Evolutionary conservation across 805 yeast genomes (phyloP).

Genomic region (Huiozyma sinensis): DNA sequence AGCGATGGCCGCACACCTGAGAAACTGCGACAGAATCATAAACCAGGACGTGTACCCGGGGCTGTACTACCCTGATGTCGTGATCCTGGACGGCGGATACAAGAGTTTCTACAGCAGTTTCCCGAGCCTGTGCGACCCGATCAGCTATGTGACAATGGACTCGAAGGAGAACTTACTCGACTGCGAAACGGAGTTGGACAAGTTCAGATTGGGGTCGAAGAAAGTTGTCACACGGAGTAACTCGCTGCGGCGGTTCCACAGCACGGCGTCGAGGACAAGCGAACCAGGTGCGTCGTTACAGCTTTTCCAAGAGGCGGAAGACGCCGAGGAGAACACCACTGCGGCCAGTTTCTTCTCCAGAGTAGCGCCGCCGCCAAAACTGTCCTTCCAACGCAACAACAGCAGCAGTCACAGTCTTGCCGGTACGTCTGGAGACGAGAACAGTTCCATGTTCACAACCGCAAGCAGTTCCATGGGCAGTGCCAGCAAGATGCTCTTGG

Average conservation of each 20-base stretch:
- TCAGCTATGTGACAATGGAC: slow-evolving; percentile 77
- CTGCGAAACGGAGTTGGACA: slow-evolving; percentile 44
- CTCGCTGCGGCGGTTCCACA: slow-evolving; percentile 15
- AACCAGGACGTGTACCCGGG: slow-evolving; percentile 72
- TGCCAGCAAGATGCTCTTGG: slow-evolving; percentile 10
- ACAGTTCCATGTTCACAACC: slow-evolving; percentile 5
- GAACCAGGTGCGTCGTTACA: not conserved
- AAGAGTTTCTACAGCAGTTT: slow-evolving; percentile 56
- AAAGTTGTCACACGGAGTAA: slow-evolving; percentile 27
- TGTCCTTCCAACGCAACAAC: slow-evolving; percentile 11
- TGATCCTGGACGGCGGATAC: slow-evolving; percentile 87
- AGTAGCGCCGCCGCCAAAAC: slow-evolving; percentile 22
- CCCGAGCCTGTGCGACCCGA: slow-evolving; percentile 57
- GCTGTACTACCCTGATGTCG: slow-evolving; percentile 78
- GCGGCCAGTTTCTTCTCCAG: slow-evolving; percentile 3
- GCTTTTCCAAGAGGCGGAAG: too few species aligned
- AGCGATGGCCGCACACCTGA: slow-evolving; percentile 72
- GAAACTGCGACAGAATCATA: slow-evolving; percentile 69
- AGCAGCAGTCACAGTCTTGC: slow-evolving; percentile 1
- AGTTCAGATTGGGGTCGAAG: slow-evolving; percentile 39
- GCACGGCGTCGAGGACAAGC: not conserved
- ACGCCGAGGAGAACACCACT: too few species aligned
- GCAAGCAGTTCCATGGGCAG: slow-evolving; percentile 14
- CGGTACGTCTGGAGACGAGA: slow-evolving; percentile 6
- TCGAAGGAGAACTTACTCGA: slow-evolving; percentile 24